These are phyloP conservation scores for Purshia tridentata DNA, from an alignment of 306 rosid species.

Conservation along the genomic window DNA sequence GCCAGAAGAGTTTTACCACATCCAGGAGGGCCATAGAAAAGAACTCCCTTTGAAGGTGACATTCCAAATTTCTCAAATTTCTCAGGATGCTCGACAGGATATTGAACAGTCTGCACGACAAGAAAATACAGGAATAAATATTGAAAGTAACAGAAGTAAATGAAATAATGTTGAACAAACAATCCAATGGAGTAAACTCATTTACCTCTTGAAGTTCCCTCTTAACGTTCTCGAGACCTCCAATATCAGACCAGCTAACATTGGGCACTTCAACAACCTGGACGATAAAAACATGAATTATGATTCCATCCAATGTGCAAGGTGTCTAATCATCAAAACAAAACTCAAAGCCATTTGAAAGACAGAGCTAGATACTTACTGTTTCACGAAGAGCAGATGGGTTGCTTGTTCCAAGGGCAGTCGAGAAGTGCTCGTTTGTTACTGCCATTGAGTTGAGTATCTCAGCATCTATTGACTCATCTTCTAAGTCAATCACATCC, in stretches of 20 bases:
- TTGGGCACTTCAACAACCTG: constrained; percentile 99
- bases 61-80: constrained; percentile 95
- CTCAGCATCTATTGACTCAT: constrained; percentile 93
- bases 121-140: constrained; percentile 8
- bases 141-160: neutral
- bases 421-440: constrained; percentile 85
- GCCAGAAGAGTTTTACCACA: constrained; percentile 99
- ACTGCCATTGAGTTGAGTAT: constrained; percentile 98
- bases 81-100: constrained; percentile 99
- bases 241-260: constrained; percentile 90
- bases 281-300: constrained; percentile 29
- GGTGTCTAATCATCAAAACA: neutral
- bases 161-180: constrained; percentile 1
- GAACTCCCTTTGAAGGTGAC: constrained; percentile 99
- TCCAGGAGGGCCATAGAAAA: constrained; percentile 98
- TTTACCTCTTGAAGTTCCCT: constrained; percentile 96
- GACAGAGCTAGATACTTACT: constrained; percentile 40
- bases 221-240: constrained; percentile 98
- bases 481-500: constrained; percentile 95
- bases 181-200: constrained; percentile 15
- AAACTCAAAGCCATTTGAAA: neutral
- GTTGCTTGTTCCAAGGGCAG: constrained; percentile 97
- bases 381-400: constrained; percentile 98
- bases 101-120: constrained; percentile 86
- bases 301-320: constrained; percentile 4